Evolutionary conservation across 306 rosid species (phyloP).

Genomic region (Alnus rubra): DNA sequence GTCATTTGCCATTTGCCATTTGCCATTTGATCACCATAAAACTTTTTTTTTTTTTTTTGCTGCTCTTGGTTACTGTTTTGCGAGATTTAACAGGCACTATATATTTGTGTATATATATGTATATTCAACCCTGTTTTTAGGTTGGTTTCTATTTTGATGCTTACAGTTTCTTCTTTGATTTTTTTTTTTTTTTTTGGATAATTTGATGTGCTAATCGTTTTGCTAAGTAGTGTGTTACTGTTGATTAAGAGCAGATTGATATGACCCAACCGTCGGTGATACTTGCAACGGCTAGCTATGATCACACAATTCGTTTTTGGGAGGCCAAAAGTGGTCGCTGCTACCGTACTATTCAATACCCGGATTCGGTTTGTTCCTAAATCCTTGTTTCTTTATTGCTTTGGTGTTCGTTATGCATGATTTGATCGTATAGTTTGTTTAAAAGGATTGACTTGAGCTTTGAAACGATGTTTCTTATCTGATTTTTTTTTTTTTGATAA

Average conservation of each 20-base stretch:
- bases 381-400: background rate
- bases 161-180: background rate
- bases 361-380: conserved; percentile 73
- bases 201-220: background rate
- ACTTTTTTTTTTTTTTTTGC: background rate
- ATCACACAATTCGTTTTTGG: conserved; percentile 97
- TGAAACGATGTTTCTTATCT: background rate
- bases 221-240: background rate
- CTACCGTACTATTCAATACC: conserved; percentile 90
- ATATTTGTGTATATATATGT: too few relatives aligned
- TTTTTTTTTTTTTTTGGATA: background rate
- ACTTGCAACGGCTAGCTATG: conserved; percentile 97
- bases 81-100: too few relatives aligned
- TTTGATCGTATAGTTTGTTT: background rate
- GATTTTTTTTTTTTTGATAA: background rate
- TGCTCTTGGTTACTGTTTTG: too few relatives aligned
- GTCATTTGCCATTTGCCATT: background rate
- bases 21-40: background rate
- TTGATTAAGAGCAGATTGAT: conserved; percentile 21
- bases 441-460: background rate
- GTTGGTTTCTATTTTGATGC: background rate
- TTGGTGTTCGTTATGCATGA: conserved; percentile 4
- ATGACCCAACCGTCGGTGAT: conserved; percentile 93
- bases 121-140: background rate
- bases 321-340: conserved; percentile 99